Evolutionary conservation across 2,329 filamentous ascomycete species (phyloP), one percentile per base, ranked within the genome.

Genomic region (Monascus ruber): DNA sequence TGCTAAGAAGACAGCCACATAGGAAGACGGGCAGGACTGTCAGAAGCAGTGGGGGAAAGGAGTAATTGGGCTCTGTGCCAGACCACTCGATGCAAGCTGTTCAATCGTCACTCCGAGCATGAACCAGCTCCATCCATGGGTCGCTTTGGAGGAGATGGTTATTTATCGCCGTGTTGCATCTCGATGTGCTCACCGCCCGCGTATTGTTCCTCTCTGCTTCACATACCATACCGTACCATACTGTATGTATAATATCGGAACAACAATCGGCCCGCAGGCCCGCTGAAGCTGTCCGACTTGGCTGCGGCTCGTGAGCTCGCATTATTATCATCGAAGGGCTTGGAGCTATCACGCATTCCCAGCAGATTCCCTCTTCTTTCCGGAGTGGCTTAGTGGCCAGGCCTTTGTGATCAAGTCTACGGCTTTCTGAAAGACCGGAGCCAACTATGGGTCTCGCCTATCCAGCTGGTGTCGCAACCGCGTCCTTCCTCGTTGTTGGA

Each of bases 401-500:
- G 47, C 37, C 44, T 38, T 40, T 46, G 44, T 42, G 38, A 42
- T 54, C 49, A 42, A 36, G 46, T 39, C 47, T 48, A 33, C 11
- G 24, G 32, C 35, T 35, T 32, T 35, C 26, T 35, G 11, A 33
- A 41, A 45, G 43, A 49, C 51, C 50, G 45, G 47, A 51, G 48
- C 47, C 55, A 51, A 52, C 49, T 52, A 89, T 89, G 84, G 79
- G 79, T 74, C 73, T 83, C 60, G 68, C 59, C 46, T 88, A 89
- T 69, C 77, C 80, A 55, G 64, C 77, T 54, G 79, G 81, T 65
- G 76, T 77, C 65, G 72, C 77, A 58, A 74, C 74, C 53, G 73
- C 79, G 52, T 77, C 83, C 57, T 69, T 88, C 54, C 69, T 74
- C 42, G 72, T 91, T 44, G 78, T 88, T 54, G 85, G 82, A 73